Evolutionary conservation across 1,284 basidiomycete species (phyloP).

Genomic region (Phellopilus nigrolimitatus): DNA sequence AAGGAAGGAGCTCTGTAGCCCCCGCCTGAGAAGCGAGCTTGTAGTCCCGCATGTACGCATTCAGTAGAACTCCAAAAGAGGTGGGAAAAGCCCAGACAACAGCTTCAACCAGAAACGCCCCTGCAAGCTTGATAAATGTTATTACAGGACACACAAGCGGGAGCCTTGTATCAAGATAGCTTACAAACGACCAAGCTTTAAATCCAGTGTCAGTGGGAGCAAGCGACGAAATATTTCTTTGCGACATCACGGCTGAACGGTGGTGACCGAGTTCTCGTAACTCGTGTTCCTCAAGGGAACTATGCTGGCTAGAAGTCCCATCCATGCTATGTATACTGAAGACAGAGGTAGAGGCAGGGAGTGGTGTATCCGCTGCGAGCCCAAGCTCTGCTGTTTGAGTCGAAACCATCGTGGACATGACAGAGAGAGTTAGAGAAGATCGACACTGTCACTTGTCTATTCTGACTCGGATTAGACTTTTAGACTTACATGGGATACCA

Average conservation of each 20-base stretch:
- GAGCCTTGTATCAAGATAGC: neutral
- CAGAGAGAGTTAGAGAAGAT: neutral
- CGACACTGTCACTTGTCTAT: too few relatives aligned
- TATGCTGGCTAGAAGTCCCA: neutral
- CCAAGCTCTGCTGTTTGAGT: conserved; percentile 2
- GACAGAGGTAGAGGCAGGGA: conserved; percentile 5
- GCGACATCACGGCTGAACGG: neutral
- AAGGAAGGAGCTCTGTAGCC: conserved; percentile 30
- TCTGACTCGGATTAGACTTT: too few relatives aligned
- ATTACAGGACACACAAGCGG: neutral
- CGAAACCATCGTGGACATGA: neutral
- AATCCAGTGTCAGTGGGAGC: conserved; percentile 32
- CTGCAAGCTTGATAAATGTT: conserved; percentile 28
- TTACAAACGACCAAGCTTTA: conserved; percentile 31
- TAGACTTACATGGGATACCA: too few relatives aligned
- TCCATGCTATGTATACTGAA: neutral
- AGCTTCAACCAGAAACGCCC: conserved; percentile 34
- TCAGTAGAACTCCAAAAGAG: conserved; percentile 33
- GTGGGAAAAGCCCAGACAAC: conserved; percentile 38
- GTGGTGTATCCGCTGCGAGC: neutral
- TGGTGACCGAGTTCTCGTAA: neutral
- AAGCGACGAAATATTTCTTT: conserved; percentile 24
- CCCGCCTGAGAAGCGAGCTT: conserved; percentile 25
- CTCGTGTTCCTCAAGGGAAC: neutral
- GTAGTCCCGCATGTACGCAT: conserved; percentile 32